phyloP scores from a whole-genome alignment of 2,329 filamentous ascomycete species.

The Colletotrichum melonis region DNA sequence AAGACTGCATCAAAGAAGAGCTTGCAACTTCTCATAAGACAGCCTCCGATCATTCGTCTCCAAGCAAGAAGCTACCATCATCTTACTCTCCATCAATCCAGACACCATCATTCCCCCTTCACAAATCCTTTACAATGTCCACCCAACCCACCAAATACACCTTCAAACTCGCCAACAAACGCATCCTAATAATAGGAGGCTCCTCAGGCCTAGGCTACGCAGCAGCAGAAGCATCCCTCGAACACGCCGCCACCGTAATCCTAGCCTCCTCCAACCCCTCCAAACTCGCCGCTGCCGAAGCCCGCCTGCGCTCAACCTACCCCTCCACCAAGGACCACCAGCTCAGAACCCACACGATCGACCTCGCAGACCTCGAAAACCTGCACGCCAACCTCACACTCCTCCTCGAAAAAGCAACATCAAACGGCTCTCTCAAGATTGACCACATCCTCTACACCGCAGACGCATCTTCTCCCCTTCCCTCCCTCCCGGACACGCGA shows the following conservation, averaged over 20 bases:
- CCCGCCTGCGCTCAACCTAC: background rate
- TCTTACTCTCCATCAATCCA: background rate
- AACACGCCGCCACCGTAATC: background rate
- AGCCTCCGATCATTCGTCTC: too few species aligned
- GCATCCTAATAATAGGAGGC: constrained; percentile 13
- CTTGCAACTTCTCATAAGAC: too few species aligned
- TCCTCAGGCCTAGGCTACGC: constrained; percentile 24
- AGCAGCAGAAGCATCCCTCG: constrained; percentile 7
- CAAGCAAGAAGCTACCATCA: too few species aligned
- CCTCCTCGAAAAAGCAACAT: background rate
- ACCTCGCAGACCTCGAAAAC: constrained; percentile 11
- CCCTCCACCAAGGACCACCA: background rate
- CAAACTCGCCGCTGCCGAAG: constrained; percentile 11
- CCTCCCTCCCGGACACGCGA: background rate
- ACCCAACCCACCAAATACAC: background rate
- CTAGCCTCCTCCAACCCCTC: constrained; percentile 8
- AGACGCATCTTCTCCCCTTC: background rate
- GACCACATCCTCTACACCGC: constrained; percentile 27
- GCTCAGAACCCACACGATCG: background rate
- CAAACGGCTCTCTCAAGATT: background rate
- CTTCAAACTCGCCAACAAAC: constrained; percentile 1
- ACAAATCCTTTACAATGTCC: background rate
- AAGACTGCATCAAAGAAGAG: too few species aligned
- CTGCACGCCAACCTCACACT: background rate
- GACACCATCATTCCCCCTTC: too few species aligned